Percentiles rank a stretch among this genome's conserved stretches.
These are phyloP conservation scores for Chrysoporthe cubensis DNA, from an alignment of 2,329 filamentous ascomycete species.

Conservation along the genomic window DNA sequence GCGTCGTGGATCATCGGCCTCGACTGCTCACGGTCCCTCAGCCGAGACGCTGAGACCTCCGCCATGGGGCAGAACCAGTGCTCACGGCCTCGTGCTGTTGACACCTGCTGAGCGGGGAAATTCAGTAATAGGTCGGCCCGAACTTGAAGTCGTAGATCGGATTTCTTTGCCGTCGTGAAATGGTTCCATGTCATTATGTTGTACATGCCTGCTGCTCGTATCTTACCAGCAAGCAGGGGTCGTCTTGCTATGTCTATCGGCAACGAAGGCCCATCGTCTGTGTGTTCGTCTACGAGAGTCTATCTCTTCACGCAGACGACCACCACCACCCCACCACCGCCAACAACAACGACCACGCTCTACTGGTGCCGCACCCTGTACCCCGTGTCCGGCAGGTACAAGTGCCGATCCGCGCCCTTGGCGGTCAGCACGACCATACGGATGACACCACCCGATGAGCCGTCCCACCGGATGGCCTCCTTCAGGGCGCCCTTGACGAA, in stretches of 20 bases:
- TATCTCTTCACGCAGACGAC: background rate
- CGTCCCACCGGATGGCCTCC: slow-evolving; percentile 99
- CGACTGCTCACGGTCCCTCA: background rate
- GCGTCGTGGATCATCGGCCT: too few relatives aligned
- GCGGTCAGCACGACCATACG: slow-evolving; percentile 95
- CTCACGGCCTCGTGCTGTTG: too few relatives aligned
- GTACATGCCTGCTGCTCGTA: slow-evolving; percentile 15
- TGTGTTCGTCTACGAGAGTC: background rate
- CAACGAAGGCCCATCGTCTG: background rate
- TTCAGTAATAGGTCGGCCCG: background rate
- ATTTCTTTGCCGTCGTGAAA: background rate
- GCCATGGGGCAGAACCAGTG: too few relatives aligned
- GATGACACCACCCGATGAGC: slow-evolving; percentile 97
- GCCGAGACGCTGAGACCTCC: background rate
- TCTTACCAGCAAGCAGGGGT: slow-evolving; percentile 3
- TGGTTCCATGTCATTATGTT: slow-evolving; percentile 17
- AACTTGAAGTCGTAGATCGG: background rate
- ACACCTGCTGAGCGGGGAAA: too few relatives aligned
- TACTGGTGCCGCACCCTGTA: slow-evolving; percentile 76
- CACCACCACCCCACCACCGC: background rate
- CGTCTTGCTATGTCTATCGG: slow-evolving; percentile 9
- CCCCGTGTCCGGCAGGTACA: slow-evolving; percentile 91
- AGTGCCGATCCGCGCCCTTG: slow-evolving; percentile 85
- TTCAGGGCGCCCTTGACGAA: slow-evolving; percentile 91
- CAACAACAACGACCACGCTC: slow-evolving; percentile 34